phyloP scores from a whole-genome alignment of 768 basidiomycete genomes.

The Phaeolepiota aurea region DNA sequence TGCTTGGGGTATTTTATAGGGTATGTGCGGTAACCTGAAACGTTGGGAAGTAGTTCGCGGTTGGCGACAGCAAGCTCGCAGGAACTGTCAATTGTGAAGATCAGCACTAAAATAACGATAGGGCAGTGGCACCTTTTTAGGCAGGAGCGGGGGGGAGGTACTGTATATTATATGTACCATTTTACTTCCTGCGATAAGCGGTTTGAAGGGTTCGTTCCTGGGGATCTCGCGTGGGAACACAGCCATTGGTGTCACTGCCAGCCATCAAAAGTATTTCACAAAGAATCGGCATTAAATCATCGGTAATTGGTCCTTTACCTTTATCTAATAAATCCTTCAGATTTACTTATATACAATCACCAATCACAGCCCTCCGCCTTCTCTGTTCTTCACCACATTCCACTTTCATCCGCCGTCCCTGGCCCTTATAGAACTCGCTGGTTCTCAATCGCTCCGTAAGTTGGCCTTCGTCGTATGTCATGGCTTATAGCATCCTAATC shows the following conservation, averaged over 20 bases:
- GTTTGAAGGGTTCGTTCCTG: neutral
- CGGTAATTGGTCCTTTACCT: neutral
- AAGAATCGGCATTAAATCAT: neutral
- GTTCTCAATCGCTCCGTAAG: too few relatives aligned
- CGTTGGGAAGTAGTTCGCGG: neutral
- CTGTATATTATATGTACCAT: too few relatives aligned
- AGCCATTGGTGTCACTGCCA: too few relatives aligned
- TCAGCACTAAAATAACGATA: too few relatives aligned
- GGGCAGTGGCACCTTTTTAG: too few relatives aligned
- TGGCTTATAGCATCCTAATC: too few relatives aligned
- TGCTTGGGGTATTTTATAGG: too few relatives aligned
- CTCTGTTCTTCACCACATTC: neutral
- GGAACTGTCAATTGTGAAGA: neutral
- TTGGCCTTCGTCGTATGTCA: too few relatives aligned
- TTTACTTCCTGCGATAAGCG: neutral
- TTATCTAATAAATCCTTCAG: too few relatives aligned
- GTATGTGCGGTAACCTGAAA: neutral
- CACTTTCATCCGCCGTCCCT: neutral
- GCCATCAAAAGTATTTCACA: neutral
- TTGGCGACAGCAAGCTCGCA: too few relatives aligned
- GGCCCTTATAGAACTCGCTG: too few relatives aligned
- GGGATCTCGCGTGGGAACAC: neutral
- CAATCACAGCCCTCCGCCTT: neutral
- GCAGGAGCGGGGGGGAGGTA: too few relatives aligned
- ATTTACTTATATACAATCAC: neutral